These are phyloP conservation scores for Puccinia triticina DNA, from an alignment of 1,284 basidiomycete genomes.

Conservation along the genomic window DNA sequence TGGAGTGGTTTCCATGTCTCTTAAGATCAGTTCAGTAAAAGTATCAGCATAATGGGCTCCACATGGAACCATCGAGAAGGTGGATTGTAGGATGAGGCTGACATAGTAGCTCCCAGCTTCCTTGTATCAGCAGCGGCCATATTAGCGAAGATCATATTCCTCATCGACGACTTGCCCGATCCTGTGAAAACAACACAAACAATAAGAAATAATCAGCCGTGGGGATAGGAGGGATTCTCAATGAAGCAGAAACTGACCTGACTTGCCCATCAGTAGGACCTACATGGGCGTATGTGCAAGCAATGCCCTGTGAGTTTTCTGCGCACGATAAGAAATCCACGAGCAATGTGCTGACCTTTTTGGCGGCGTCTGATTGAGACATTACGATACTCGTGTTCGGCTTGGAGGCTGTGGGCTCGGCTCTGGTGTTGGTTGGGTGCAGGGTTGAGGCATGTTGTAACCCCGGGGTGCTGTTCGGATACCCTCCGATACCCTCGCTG, in stretches of 20 bases:
- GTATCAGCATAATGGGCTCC: not conserved
- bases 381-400: not conserved
- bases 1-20: conserved; percentile 93
- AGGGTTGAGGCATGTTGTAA: too few relatives aligned
- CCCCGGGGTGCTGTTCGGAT: too few relatives aligned
- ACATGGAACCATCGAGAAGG: not conserved
- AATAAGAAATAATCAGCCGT: not conserved
- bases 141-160: conserved; percentile 82
- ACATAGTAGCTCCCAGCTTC: conserved; percentile 46
- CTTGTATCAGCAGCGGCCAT: conserved; percentile 47
- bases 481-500: too few relatives aligned
- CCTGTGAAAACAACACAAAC: conserved; percentile 56
- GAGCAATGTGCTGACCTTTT: conserved; percentile 17
- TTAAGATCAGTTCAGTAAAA: not conserved
- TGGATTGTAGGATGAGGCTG: not conserved
- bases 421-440: too few relatives aligned
- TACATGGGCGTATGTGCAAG: not conserved
- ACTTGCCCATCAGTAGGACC: conserved; percentile 48
- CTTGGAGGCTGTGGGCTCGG: too few relatives aligned
- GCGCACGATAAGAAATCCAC: not conserved
- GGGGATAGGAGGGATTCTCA: not conserved
- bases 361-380: conserved; percentile 24
- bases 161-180: conserved; percentile 85
- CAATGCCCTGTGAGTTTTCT: not conserved
- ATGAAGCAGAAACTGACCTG: not conserved